Base-by-base conservation (phyloP, 2,329 filamentous ascomycete species). In the Beauveria asiatica region DNA sequence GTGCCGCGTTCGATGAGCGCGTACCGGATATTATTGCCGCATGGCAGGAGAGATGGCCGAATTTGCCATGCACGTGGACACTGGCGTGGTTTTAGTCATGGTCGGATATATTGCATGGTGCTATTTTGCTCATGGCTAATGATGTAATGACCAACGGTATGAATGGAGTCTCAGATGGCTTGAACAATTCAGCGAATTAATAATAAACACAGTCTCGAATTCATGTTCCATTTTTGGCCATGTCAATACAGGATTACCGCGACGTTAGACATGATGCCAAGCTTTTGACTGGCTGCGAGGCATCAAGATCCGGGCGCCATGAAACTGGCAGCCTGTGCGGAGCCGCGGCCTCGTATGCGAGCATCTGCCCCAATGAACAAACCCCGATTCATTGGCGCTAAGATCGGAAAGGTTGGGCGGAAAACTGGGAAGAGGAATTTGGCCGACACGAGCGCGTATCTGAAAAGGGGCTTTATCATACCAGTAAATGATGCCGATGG, bases 21-120 rank as follows among this genome's bases (percentile, higher is more conserved):
- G 94, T 99, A 2, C 94, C 94, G 0, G 92, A 97, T 65, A 89
- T 99, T 41, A 76, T 99, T 62, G 93, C 86, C 2, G 84, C 86
- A 57, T 99, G 94, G 94, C 94, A 99, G 75, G 92, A 96, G 73
- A 83, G 88, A 66, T 97, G 93, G 90, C 93, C 94, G 5, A 88
- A 90, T 67, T 74, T 97, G 66, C 94, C 94, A 19, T 90, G 92
- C 3, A 81, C 94, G 60, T 99, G 94, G 94, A 97, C 92, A 25
- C 72, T 97, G 71, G 91, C 92, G 27, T 99, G 94, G 92, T 91
- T 97, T 70, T 97, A 76, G 44, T 16, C 30, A 16, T 17, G 33
- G 7, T 11, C 16, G 23, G 16, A 9, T 49, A 30, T 10, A 27
- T 45, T 17, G 44, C 33, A 9, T 41, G 21, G 7, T 52, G n/a